A percentile compares a stretch with the other conserved stretches of the same genome.
These are phyloP conservation scores for Annona cherimola DNA, from an alignment of 164 flowering plant species.

Conservation along the genomic window DNA sequence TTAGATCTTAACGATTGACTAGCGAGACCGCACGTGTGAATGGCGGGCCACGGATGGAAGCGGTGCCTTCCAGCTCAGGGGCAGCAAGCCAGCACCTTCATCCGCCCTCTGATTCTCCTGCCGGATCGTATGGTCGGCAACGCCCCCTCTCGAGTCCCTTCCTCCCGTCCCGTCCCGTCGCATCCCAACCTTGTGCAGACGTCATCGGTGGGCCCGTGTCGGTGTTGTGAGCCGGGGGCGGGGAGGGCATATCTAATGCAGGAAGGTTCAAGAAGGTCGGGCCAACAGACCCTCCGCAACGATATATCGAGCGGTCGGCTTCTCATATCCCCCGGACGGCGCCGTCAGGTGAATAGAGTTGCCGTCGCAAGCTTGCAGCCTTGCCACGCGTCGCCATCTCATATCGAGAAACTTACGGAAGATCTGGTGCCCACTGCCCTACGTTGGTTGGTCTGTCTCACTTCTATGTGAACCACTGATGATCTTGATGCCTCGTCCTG, in stretches of 20 bases:
- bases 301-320: no score
- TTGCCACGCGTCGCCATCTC: not conserved
- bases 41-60: not conserved
- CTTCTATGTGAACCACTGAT: no score
- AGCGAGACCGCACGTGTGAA: not conserved
- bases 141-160: not conserved
- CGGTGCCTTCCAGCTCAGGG: not conserved
- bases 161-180: not conserved
- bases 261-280: no score
- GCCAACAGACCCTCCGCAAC: no score
- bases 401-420: not conserved
- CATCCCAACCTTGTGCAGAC: not conserved
- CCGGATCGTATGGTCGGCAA: not conserved
- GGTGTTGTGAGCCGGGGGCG: not conserved
- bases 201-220: not conserved
- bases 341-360: slow-evolving; percentile 1
- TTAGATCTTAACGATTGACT: not conserved
- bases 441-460: no score
- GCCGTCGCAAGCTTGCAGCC: not conserved
- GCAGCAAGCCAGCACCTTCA: not conserved
- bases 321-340: not conserved
- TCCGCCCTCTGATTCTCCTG: not conserved
- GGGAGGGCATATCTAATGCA: not conserved
- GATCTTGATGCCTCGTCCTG: no score
- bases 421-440: no score